These are phyloP conservation scores for Entelexis sorbosivorans DNA, from an alignment of 1,139 yeast species.

Conservation along the genomic window DNA sequence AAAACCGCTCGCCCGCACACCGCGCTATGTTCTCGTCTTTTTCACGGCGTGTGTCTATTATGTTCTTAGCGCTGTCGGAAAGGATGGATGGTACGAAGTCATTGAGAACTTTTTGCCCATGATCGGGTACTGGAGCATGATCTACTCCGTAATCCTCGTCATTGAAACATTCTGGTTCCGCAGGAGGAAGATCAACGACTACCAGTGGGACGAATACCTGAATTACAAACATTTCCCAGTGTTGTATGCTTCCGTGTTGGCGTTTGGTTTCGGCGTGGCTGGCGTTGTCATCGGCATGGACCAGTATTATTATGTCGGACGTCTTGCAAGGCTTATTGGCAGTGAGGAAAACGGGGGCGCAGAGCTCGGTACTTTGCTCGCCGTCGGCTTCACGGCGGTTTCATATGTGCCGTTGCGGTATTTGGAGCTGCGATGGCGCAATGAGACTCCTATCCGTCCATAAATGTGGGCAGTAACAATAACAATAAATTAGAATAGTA, in stretches of 20 bases:
- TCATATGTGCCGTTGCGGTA: constrained; percentile 55
- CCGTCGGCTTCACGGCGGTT: constrained; percentile 60
- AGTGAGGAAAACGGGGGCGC: constrained; percentile 52
- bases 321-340: constrained; percentile 50
- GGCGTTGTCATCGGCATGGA: constrained; percentile 81
- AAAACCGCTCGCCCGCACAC: constrained; percentile 48
- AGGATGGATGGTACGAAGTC: constrained; percentile 61
- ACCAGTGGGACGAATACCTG: constrained; percentile 53
- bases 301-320: constrained; percentile 68
- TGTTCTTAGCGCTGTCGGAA: constrained; percentile 49
- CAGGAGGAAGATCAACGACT: constrained; percentile 31
- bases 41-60: constrained; percentile 54
- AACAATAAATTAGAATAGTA: not conserved
- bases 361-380: constrained; percentile 72
- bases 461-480: not conserved
- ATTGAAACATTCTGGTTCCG: constrained; percentile 73
- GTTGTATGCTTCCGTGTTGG: constrained; percentile 52
- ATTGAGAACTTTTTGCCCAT: constrained; percentile 83
- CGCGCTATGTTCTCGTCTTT: constrained; percentile 72
- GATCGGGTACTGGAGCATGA: constrained; percentile 90
- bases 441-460: constrained; percentile 13
- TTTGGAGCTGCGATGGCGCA: constrained; percentile 41
- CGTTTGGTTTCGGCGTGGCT: constrained; percentile 54
- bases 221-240: constrained; percentile 44
- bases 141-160: constrained; percentile 58